Evolutionary conservation across 2,329 filamentous ascomycete species (phyloP), one percentile per base, ranked within the genome.

Genomic region (Pyricularia grisea): DNA sequence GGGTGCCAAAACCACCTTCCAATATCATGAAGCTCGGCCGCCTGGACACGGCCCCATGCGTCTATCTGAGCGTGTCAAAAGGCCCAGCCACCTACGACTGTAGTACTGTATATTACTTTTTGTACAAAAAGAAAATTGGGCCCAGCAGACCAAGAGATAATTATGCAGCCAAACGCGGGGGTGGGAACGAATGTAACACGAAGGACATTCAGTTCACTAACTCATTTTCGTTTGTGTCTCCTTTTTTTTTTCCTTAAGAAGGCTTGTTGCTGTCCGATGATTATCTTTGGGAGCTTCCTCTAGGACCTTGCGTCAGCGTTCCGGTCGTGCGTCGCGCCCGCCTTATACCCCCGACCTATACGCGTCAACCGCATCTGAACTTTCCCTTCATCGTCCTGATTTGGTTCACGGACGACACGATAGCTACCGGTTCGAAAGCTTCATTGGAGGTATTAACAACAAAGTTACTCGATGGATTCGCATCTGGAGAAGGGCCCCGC

Each of bases 401-500:
- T 63, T 63, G 25, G 25, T 63, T 63, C 60, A 28, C 25, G 60
- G 60, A 63, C 60, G 60, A 63, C 27, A 63, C 25, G 27, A n/a
- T 30, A 28, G 23, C 17, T n/a, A 10, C 25, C 60, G 30, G 17
- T 63, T 63, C 12, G 60, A 25, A 25, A 20, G 14, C 60, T 63
- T 30, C 25, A 17, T 63, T 63, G 60, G 60, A 14, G n/a, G n/a
- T 55, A 63, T 1, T 1, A 28, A 23, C 27, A 63, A 25, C 27
- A 30, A 14, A 33, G 2, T 33, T 55, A 60, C 58, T 10, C 50
- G 28, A 69, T 69, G 68, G 68, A 65, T 23, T 69, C 55, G 28
- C n/a, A 67, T 30, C 66, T 67, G 31, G 55, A 68, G 63, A 68
- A 67, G 63, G 30, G 69, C 36, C 9, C 33, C 12, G n/a, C 55